Percentiles rank a stretch among this genome's conserved stretches.
Evolutionary conservation across 371 early-diverging fungal species (phyloP).

Genomic region (Mortierella sp.): DNA sequence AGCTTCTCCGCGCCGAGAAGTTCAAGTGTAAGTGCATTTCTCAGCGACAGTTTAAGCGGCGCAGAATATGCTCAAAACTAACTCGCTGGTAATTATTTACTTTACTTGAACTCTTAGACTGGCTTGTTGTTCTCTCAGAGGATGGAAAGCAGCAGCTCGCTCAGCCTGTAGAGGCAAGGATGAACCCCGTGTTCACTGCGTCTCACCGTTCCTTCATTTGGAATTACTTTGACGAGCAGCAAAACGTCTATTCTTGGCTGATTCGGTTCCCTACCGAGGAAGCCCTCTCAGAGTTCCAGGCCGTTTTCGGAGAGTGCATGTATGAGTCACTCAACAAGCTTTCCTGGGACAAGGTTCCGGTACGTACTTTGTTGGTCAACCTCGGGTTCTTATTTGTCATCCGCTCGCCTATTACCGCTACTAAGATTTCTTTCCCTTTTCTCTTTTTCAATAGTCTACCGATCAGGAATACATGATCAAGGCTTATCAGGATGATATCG

Average conservation of each 20-base stretch:
- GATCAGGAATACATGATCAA: constrained; percentile 76
- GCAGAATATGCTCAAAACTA: neutral
- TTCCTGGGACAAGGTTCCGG: constrained; percentile 59
- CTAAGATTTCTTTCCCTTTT: neutral
- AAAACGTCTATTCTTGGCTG: constrained; percentile 75
- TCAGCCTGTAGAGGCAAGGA: constrained; percentile 75
- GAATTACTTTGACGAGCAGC: constrained; percentile 60
- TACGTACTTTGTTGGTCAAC: constrained; percentile 17
- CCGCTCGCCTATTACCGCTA: neutral
- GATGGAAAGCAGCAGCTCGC: constrained; percentile 60
- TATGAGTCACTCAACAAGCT: constrained; percentile 72
- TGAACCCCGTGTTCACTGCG: constrained; percentile 81
- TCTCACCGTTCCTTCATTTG: constrained; percentile 56
- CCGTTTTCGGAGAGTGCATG: constrained; percentile 72
- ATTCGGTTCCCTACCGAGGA: constrained; percentile 66
- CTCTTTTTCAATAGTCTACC: constrained; percentile 43
- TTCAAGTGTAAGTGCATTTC: constrained; percentile 43
- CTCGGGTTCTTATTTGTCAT: neutral
- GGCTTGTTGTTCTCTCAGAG: constrained; percentile 66
- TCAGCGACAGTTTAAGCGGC: neutral
- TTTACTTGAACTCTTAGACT: constrained; percentile 45
- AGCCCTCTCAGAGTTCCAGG: constrained; percentile 64
- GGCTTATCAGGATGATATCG: constrained; percentile 77
- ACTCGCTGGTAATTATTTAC: neutral
- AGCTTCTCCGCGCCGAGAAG: constrained; percentile 59